Conservation (phyloP, 2,329 filamentous ascomycete genomes). For the Ceratocystis diversiconidia region DNA sequence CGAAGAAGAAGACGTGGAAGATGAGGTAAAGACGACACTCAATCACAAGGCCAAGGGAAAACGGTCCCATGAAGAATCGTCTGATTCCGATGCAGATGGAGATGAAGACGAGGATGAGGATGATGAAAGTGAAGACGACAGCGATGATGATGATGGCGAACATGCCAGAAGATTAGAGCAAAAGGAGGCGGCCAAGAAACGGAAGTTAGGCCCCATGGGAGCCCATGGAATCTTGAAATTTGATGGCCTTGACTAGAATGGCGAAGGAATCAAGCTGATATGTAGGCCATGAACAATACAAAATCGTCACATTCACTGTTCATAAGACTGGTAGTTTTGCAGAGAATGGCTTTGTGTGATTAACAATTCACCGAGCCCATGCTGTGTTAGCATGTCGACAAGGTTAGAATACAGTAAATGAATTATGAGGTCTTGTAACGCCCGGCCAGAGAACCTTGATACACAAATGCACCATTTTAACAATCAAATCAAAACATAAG, state of each 20-base stretch:
- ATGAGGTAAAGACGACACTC: slow-evolving; percentile 21
- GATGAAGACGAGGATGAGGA: slow-evolving; percentile 30
- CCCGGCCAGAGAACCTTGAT: background rate
- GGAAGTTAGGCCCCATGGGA: slow-evolving; percentile 35
- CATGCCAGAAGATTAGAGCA: slow-evolving; percentile 21
- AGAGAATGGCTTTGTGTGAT: too few species aligned
- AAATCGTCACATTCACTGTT: too few species aligned
- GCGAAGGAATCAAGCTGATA: background rate
- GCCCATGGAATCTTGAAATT: slow-evolving; percentile 39
- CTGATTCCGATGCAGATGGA: slow-evolving; percentile 32
- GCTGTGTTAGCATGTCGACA: too few species aligned
- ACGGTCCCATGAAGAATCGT: background rate
- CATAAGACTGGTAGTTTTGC: background rate
- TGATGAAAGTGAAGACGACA: slow-evolving; percentile 30
- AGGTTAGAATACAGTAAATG: background rate
- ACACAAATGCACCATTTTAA: background rate
- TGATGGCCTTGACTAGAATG: slow-evolving; percentile 31
- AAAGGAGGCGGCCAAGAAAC: slow-evolving; percentile 24
- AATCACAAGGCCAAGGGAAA: slow-evolving; percentile 13
- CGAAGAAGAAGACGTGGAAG: slow-evolving; percentile 20
- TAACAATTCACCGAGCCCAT: too few species aligned
- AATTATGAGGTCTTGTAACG: background rate
- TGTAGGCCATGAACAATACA: too few species aligned
- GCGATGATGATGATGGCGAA: slow-evolving; percentile 26
- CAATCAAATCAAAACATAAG: background rate